Conservation (phyloP, 2,329 filamentous ascomycete species). For the Stagonosporopsis chrysanthemi region DNA sequence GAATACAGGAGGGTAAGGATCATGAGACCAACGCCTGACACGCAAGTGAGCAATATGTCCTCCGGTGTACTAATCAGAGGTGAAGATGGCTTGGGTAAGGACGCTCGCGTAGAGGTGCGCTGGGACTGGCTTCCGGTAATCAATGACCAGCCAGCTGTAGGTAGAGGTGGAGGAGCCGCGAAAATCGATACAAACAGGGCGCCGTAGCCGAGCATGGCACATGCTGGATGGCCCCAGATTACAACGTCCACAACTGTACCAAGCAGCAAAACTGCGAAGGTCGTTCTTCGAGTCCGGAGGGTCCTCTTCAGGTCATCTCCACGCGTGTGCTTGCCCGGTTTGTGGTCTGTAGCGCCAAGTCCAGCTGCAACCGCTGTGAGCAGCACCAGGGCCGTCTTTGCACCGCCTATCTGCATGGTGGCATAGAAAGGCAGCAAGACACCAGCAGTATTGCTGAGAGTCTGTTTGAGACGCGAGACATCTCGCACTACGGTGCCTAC, state of each 20-base stretch:
- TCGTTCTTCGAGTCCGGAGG: conserved; percentile 47
- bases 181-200: conserved; percentile 57
- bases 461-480: conserved; percentile 24
- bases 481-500: conserved; percentile 19
- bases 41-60: conserved; percentile 54
- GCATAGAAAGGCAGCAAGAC: conserved; percentile 64
- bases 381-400: conserved; percentile 60
- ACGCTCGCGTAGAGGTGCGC: conserved; percentile 34
- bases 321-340: conserved; percentile 41
- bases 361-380: conserved; percentile 57
- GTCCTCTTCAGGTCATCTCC: conserved; percentile 46
- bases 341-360: conserved; percentile 46
- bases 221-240: conserved; percentile 26
- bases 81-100: conserved; percentile 44
- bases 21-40: conserved; percentile 50
- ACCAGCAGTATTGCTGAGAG: conserved; percentile 49
- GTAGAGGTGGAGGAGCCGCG: conserved; percentile 59
- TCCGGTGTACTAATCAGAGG: conserved; percentile 48
- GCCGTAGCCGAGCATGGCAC: conserved; percentile 56
- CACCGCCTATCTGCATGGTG: conserved; percentile 62
- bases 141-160: conserved; percentile 43
- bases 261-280: conserved; percentile 46
- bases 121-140: conserved; percentile 34
- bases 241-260: conserved; percentile 45
- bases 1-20: conserved; percentile 48